Evolutionary conservation across 2,329 filamentous ascomycete species (phyloP).

Genomic region (Diplodia corticola): DNA sequence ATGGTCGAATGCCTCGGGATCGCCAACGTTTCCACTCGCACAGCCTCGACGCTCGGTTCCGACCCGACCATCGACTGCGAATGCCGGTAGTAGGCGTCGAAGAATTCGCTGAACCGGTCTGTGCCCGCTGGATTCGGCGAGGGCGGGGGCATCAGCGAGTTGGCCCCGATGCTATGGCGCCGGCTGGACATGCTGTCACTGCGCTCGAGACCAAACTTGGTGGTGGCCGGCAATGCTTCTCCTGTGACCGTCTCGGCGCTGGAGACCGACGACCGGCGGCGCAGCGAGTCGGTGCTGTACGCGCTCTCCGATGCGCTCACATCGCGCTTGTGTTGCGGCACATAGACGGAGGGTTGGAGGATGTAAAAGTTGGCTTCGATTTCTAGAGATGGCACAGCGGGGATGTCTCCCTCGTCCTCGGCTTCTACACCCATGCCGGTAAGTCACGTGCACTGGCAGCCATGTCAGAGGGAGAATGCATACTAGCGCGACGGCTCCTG

Average conservation of each 20-base stretch:
- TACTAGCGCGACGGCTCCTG: slow-evolving; percentile 5
- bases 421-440: not conserved
- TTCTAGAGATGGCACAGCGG: not conserved
- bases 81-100: slow-evolving; percentile 41
- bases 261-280: not conserved
- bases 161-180: not conserved
- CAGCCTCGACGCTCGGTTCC: slow-evolving; percentile 24
- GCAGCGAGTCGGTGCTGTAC: slow-evolving; percentile 9
- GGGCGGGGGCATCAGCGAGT: slow-evolving; percentile 1
- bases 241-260: slow-evolving; percentile 7
- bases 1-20: slow-evolving; percentile 31
- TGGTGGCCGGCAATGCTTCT: not conserved
- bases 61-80: slow-evolving; percentile 27
- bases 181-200: slow-evolving; percentile 6
- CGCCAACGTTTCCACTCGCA: slow-evolving; percentile 27
- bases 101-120: slow-evolving; percentile 39
- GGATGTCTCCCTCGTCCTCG: not conserved
- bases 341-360: slow-evolving; percentile 10
- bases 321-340: not conserved
- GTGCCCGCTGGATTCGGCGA: slow-evolving; percentile 27
- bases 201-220: not conserved
- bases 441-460: not conserved
- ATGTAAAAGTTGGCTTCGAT: not conserved
- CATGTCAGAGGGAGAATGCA: not conserved
- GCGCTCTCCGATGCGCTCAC: slow-evolving; percentile 1